These are phyloP conservation scores for Glutinoglossum americanum DNA, from an alignment of 495 filamentous ascomycete genomes.

Conservation along the genomic window DNA sequence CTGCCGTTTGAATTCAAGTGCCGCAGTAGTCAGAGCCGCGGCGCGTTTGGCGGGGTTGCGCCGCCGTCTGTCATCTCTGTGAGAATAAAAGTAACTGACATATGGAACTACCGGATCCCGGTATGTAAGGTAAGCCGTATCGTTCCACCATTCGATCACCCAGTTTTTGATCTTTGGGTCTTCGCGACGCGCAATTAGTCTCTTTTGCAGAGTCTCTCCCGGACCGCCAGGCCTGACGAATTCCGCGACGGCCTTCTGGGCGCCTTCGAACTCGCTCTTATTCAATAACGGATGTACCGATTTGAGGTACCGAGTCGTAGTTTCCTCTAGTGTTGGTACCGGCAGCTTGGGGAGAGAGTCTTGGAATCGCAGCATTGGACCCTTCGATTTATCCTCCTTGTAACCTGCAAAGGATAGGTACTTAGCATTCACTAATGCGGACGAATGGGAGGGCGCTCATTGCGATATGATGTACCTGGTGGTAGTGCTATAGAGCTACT, in stretches of 20 bases:
- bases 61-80: constrained; percentile 76
- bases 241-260: constrained; percentile 60
- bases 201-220: constrained; percentile 72
- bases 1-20: constrained; percentile 81
- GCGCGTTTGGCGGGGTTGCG: constrained; percentile 82
- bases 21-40: constrained; percentile 66
- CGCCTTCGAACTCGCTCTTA: constrained; percentile 46
- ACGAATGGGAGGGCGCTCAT: not conserved
- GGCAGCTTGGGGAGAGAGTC: constrained; percentile 82
- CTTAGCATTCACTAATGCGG: not conserved
- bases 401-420: constrained; percentile 36
- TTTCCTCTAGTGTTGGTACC: constrained; percentile 87
- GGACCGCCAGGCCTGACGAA: constrained; percentile 65
- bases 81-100: constrained; percentile 98
- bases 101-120: constrained; percentile 95
- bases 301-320: constrained; percentile 75
- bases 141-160: constrained; percentile 96
- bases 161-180: constrained; percentile 81
- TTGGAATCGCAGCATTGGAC: constrained; percentile 87
- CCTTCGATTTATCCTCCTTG: constrained; percentile 76
- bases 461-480: not conserved
- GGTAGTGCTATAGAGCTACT: not conserved
- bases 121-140: constrained; percentile 74
- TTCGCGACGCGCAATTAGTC: constrained; percentile 59
- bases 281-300: constrained; percentile 68